These are phyloP conservation scores for Backusella tarrabulga DNA, from an alignment of 192 early-diverging fungal genomes.

Conservation along the genomic window DNA sequence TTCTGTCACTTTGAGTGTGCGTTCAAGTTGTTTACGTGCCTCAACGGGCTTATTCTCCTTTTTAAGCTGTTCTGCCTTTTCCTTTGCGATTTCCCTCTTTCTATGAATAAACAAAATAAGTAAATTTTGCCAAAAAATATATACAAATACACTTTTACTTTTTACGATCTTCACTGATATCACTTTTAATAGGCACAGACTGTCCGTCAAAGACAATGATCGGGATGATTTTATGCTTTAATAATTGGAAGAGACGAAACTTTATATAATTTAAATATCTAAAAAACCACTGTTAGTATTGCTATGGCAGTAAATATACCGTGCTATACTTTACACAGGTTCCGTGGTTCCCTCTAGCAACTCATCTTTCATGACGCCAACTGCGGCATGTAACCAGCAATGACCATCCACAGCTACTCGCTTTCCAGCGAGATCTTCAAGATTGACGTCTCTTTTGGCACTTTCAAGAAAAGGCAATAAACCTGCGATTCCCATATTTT, in stretches of 20 bases:
- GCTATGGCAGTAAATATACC: background rate
- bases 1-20: background rate
- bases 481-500: slow-evolving; percentile 87
- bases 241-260: slow-evolving; percentile 69
- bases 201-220: slow-evolving; percentile 97
- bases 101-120: background rate
- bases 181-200: slow-evolving; percentile 76
- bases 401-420: slow-evolving; percentile 90
- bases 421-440: slow-evolving; percentile 70
- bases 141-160: background rate
- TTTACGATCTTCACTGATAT: slow-evolving; percentile 69
- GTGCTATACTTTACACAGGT: slow-evolving; percentile 46
- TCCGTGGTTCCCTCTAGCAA: slow-evolving; percentile 69
- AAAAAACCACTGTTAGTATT: background rate
- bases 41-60: background rate
- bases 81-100: background rate
- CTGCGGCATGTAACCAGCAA: slow-evolving; percentile 93
- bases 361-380: slow-evolving; percentile 81
- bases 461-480: slow-evolving; percentile 82
- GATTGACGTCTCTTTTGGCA: slow-evolving; percentile 64
- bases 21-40: background rate
- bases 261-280: slow-evolving; percentile 89
- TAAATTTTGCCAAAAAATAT: background rate
- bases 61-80: background rate
- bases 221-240: slow-evolving; percentile 70